phyloP scores from a whole-genome alignment of 176 grass and related monocot species.

The Eleusine coracana region DNA sequence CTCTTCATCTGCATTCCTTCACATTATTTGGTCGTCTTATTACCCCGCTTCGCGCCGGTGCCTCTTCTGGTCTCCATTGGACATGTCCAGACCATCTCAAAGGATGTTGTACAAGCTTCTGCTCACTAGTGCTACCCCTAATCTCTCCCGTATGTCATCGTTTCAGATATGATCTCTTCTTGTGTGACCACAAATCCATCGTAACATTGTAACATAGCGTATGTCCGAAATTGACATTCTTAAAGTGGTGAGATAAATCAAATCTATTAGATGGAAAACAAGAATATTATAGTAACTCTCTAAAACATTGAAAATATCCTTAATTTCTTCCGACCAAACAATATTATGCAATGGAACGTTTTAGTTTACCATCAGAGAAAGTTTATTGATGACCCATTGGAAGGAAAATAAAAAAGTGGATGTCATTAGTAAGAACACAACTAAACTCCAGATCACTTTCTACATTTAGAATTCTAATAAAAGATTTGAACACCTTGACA shows the following conservation, averaged over 20 bases:
- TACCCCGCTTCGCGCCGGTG: too few relatives aligned
- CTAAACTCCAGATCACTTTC: not conserved
- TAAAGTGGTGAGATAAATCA: not conserved
- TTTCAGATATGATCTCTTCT: too few relatives aligned
- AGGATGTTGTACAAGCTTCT: too few relatives aligned
- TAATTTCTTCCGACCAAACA: not conserved
- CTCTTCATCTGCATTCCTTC: too few relatives aligned
- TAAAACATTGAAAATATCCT: conserved; percentile 5
- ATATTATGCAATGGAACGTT: not conserved
- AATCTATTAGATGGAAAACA: not conserved
- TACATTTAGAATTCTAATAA: not conserved
- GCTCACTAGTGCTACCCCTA: too few relatives aligned
- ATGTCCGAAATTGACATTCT: too few relatives aligned
- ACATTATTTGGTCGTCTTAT: too few relatives aligned
- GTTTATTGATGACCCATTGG: not conserved
- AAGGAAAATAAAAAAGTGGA: not conserved
- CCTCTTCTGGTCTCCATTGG: too few relatives aligned
- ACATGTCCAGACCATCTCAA: too few relatives aligned
- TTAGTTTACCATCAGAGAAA: not conserved
- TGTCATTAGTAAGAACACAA: not conserved
- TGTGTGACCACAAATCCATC: too few relatives aligned
- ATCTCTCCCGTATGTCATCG: too few relatives aligned
- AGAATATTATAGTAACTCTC: not conserved
- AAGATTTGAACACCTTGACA: not conserved
- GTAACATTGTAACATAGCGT: too few relatives aligned